Base-by-base conservation (phyloP, 1,139 yeast species). In the Yamadazyma epiphylla region DNA sequence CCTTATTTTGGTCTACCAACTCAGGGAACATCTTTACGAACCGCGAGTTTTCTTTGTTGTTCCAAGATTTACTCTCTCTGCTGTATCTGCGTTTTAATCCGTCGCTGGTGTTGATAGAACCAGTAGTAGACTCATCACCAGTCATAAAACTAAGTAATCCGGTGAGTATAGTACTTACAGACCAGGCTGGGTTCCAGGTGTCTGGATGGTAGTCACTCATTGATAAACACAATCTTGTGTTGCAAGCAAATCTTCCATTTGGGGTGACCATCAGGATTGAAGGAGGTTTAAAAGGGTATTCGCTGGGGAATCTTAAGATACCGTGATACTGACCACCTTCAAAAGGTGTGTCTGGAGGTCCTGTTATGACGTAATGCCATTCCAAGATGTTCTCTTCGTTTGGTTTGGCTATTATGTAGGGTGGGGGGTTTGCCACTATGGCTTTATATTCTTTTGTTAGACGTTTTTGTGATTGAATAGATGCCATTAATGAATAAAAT, bases 131-230 rank as follows among this genome's bases (percentile, higher is more conserved):
- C 34, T 64, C 71, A 31, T 60, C 56, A n/a, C 43, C 89, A 70
- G 41, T 87, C 96, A 88, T 88, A 49, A 88, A 88, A 51, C 95
- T 84, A 41, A 88, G 60, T 29, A 88, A 61, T 0, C 96, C 96
- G 6, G 80, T 84, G 45, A 88, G 64, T 17, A 88, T 88, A 0
- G 96, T 86, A 19, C 85, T 68, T 11, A 87, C 96, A 36, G 87
- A 80, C 96, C 96, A 88, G 9, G 94, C 88, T 1, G 96, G 96
- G 53, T 88, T 87, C 96, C 96, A 88, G 1, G 84, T 64, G 53
- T 86, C 94, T 7, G 96, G 96, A 46, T 89, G 97, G 55, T 77
- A 88, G 41, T 89, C 96, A 46, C 94, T 80, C 80, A 89, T 88
- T 24, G 88, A 79, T 30, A 89, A 64, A 58, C 97, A 89, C 27